These are phyloP conservation scores for Clarireedia homoeocarpa DNA, from an alignment of 2,329 filamentous ascomycete species.

Conservation along the genomic window DNA sequence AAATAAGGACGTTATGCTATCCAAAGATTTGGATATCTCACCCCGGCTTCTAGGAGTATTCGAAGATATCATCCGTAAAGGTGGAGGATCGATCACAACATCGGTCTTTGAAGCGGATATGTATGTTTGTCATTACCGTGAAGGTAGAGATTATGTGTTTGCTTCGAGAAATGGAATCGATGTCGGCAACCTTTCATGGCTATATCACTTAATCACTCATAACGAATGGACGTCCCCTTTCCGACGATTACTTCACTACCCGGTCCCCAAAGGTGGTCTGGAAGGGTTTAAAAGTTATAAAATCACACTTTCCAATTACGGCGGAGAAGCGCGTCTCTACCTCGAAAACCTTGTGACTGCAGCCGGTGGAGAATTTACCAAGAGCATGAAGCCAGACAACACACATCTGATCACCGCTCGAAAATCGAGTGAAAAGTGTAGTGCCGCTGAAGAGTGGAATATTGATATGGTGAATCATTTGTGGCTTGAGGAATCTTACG, in stretches of 20 bases:
- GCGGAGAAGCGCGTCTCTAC: constrained; percentile 86
- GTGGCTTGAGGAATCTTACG: constrained; percentile 96
- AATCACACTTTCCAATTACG: constrained; percentile 94
- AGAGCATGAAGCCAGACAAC: constrained; percentile 91
- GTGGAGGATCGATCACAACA: constrained; percentile 62
- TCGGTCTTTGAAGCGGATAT: constrained; percentile 66
- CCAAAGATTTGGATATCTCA: constrained; percentile 64
- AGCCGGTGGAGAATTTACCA: constrained; percentile 81
- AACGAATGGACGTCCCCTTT: constrained; percentile 85
- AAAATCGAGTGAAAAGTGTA: constrained; percentile 83
- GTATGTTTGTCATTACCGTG: constrained; percentile 80
- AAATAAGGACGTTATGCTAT: constrained; percentile 70
- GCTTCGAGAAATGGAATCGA: constrained; percentile 72
- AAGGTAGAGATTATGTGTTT: constrained; percentile 67
- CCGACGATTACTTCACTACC: constrained; percentile 81
- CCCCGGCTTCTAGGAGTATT: constrained; percentile 59
- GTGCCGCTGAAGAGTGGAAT: constrained; percentile 86
- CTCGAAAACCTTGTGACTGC: constrained; percentile 85
- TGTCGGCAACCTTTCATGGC: constrained; percentile 88
- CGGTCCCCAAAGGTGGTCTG: constrained; percentile 67
- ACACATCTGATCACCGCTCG: constrained; percentile 93
- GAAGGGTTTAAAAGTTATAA: constrained; percentile 67
- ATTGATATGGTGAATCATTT: constrained; percentile 87
- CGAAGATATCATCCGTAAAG: constrained; percentile 58
- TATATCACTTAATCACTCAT: constrained; percentile 84